Evolutionary conservation across 306 rosid species (phyloP).

Genomic region (Delonix regia): DNA sequence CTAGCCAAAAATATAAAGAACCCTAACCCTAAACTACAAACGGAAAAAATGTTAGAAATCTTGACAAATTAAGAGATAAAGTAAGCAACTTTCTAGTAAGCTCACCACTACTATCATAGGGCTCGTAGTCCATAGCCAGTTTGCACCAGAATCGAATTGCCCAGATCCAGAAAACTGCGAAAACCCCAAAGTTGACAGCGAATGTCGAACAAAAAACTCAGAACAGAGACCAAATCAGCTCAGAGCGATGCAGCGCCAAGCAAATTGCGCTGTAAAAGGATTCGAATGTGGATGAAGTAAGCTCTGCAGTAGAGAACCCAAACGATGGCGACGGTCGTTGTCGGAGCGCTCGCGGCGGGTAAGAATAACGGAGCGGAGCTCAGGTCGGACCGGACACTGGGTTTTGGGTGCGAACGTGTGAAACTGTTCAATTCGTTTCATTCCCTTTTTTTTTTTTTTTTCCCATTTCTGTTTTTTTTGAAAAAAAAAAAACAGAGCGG

Average conservation of each 20-base stretch:
- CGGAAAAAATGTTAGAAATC: slow-evolving; percentile 12
- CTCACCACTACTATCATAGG: slow-evolving; percentile 94
- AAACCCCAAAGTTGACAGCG: slow-evolving; percentile 17
- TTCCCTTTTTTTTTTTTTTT: background rate
- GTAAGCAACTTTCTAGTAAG: slow-evolving; percentile 20
- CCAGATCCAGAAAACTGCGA: slow-evolving; percentile 1
- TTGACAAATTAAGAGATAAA: slow-evolving; percentile 4
- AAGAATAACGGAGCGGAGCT: background rate
- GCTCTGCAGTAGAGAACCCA: slow-evolving; percentile 1
- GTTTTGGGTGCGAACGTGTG: slow-evolving; percentile 20
- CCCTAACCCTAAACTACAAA: slow-evolving; percentile 33
- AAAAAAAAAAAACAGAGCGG: background rate
- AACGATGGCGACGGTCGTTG: background rate
- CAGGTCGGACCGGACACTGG: slow-evolving; percentile 34
- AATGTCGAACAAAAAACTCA: background rate
- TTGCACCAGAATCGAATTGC: slow-evolving; percentile 34
- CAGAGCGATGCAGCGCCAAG: background rate
- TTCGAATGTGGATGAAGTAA: slow-evolving; percentile 11
- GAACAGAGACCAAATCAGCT: background rate
- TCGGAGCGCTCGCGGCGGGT: slow-evolving; percentile 18
- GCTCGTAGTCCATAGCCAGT: slow-evolving; percentile 96
- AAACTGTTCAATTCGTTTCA: background rate
- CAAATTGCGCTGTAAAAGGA: slow-evolving; percentile 17
- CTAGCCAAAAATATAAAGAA: slow-evolving; percentile 20
- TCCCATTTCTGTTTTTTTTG: too few relatives aligned